phyloP scores from a whole-genome alignment of 768 basidiomycete genomes.

The Neoboletus brunneissimus region DNA sequence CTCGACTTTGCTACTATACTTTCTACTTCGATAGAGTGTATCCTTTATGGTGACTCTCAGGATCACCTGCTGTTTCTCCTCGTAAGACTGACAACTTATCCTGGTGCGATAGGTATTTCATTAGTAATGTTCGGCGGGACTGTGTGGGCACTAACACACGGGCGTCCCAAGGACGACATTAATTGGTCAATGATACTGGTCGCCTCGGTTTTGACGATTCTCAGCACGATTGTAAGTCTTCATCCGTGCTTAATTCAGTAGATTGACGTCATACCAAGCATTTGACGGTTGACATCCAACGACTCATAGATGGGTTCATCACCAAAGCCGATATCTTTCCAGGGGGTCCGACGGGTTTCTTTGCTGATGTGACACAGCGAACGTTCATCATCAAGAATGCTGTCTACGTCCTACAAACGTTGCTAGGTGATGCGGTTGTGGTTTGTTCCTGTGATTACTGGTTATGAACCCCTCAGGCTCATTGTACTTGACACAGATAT shows the following conservation, averaged over 20 bases:
- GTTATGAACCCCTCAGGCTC: not conserved
- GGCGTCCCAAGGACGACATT: slow-evolving; percentile 15
- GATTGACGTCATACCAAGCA: slow-evolving; percentile 18
- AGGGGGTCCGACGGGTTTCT: slow-evolving; percentile 29
- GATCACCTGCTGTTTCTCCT: not conserved
- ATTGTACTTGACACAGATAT: slow-evolving; percentile 11
- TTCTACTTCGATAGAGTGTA: slow-evolving; percentile 16
- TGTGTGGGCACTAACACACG: slow-evolving; percentile 22
- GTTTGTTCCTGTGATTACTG: not conserved
- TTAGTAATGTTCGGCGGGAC: slow-evolving; percentile 23
- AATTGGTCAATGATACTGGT: slow-evolving; percentile 24
- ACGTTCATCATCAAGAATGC: slow-evolving; percentile 32
- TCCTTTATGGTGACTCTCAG: slow-evolving; percentile 21
- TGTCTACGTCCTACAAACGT: slow-evolving; percentile 26
- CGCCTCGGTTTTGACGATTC: slow-evolving; percentile 19
- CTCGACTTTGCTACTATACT: slow-evolving; percentile 17
- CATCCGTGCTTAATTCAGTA: not conserved
- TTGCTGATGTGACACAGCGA: slow-evolving; percentile 25
- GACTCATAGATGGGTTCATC: slow-evolving; percentile 29
- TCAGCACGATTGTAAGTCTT: slow-evolving; percentile 20
- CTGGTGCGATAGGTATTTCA: slow-evolving; percentile 15
- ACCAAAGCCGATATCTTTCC: slow-evolving; percentile 15
- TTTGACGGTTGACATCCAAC: slow-evolving; percentile 20
- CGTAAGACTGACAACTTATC: not conserved
- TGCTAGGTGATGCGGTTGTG: slow-evolving; percentile 21